Percentiles rank a stretch among this genome's conserved stretches.
These are phyloP conservation scores for Anastatica hierochuntica DNA, from an alignment of 345 rosid species.

Conservation along the genomic window DNA sequence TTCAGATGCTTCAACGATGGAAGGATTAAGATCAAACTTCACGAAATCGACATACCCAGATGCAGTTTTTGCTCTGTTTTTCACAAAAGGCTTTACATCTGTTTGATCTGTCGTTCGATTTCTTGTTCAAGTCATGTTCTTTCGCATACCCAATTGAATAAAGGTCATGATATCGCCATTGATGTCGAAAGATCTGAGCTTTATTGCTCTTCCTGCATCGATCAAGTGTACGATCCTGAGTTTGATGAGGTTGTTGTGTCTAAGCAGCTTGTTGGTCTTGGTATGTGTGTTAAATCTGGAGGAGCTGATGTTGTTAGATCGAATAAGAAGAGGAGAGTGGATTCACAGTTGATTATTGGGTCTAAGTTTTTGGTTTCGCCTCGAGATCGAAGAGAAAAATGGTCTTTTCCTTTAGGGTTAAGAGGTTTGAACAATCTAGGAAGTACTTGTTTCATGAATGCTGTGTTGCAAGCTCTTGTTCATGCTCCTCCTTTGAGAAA, in stretches of 20 bases:
- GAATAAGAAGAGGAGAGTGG: conserved; percentile 51
- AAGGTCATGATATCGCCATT: conserved; percentile 60
- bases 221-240: conserved; percentile 83
- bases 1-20: conserved; percentile 41
- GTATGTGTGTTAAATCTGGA: conserved; percentile 28
- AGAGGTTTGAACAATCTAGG: conserved; percentile 86
- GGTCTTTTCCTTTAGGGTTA: conserved; percentile 63
- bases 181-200: conserved; percentile 88
- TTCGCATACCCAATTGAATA: conserved; percentile 43
- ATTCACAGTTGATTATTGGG: conserved; percentile 38
- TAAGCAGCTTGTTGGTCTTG: no score
- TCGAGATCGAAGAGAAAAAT: conserved; percentile 51
- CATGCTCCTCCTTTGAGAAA: conserved; percentile 78
- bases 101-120: conserved; percentile 62
- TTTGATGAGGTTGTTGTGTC: conserved; percentile 61
- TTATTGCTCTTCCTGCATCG: conserved; percentile 63
- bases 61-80: conserved; percentile 52
- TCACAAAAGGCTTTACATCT: conserved; percentile 44
- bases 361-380: conserved; percentile 34
- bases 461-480: conserved; percentile 79
- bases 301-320: conserved; percentile 38
- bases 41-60: conserved; percentile 35
- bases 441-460: conserved; percentile 88
- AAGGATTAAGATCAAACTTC: conserved; percentile 34
- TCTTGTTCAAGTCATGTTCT: conserved; percentile 62